phyloP scores from a whole-genome alignment of 768 basidiomycete genomes.

The Macrolepiota fuliginosa region DNA sequence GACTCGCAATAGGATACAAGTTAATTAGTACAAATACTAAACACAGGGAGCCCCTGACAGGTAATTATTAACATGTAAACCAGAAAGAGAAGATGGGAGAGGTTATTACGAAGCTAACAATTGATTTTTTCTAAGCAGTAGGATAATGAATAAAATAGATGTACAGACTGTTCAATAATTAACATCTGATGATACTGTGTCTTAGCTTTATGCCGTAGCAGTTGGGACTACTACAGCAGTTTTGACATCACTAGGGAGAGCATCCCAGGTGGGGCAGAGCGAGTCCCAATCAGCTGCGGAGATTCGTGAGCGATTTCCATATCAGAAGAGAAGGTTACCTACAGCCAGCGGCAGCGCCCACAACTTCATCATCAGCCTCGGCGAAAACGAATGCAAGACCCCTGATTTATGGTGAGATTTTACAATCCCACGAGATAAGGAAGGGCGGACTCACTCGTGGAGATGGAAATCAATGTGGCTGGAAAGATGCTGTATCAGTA shows the following conservation, averaged over 20 bases:
- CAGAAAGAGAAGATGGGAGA: too few relatives aligned
- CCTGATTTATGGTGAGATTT: neutral
- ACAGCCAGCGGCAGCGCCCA: neutral
- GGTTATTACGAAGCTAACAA: too few relatives aligned
- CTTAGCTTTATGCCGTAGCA: neutral
- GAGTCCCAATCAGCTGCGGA: slow-evolving; percentile 28
- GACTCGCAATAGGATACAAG: too few relatives aligned
- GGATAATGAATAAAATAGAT: neutral
- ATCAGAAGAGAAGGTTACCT: slow-evolving; percentile 10
- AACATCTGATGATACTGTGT: neutral
- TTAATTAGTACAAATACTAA: too few relatives aligned
- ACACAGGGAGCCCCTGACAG: too few relatives aligned
- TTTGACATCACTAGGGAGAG: neutral
- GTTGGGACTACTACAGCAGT: neutral
- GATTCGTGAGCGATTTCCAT: neutral
- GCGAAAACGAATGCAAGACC: neutral
- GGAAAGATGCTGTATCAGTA: neutral
- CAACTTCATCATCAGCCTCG: neutral
- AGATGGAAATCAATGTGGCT: neutral
- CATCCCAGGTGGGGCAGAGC: slow-evolving; percentile 30
- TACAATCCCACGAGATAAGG: neutral
- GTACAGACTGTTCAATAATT: neutral
- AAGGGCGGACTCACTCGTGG: neutral
- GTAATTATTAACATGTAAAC: too few relatives aligned
- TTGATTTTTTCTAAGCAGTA: neutral